Evolutionary conservation across 306 rosid species (phyloP).

Genomic region (Comarum palustre): DNA sequence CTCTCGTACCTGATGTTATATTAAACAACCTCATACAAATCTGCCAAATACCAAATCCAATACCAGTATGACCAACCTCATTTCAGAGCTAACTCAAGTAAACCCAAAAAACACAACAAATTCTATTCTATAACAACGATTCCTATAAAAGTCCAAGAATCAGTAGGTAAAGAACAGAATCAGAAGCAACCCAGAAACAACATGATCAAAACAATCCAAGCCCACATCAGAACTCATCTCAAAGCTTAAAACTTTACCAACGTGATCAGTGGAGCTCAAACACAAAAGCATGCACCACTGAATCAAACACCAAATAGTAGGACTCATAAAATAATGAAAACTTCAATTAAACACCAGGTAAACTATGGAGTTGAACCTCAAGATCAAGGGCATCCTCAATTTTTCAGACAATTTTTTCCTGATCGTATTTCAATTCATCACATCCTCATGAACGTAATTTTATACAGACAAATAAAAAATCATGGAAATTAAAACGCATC

Average conservation of each 20-base stretch:
- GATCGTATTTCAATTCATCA: no score
- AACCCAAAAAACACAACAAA: neutral
- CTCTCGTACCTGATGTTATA: neutral
- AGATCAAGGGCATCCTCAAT: no score
- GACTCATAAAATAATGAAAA: no score
- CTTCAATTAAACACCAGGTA: no score
- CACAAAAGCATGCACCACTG: slow-evolving; percentile 13
- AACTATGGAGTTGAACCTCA: no score
- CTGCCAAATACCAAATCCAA: slow-evolving; percentile 2
- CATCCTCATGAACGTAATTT: no score
- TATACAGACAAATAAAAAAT: no score
- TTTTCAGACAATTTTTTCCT: no score
- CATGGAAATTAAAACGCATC: no score
- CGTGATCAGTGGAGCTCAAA: slow-evolving; percentile 22
- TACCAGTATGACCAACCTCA: neutral
- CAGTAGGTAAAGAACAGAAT: slow-evolving; percentile 1
- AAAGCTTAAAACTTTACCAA: slow-evolving; percentile 27
- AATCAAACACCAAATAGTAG: no score
- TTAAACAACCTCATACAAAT: neutral
- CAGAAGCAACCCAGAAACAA: slow-evolving; percentile 37
- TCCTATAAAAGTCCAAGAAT: slow-evolving; percentile 10
- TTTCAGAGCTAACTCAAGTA: no score
- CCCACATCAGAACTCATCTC: slow-evolving; percentile 33
- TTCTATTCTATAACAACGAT: slow-evolving; percentile 12
- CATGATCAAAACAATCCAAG: slow-evolving; percentile 15